Base-by-base conservation (phyloP, 441 rosid genomes). In the Metrosideros polymorpha region DNA sequence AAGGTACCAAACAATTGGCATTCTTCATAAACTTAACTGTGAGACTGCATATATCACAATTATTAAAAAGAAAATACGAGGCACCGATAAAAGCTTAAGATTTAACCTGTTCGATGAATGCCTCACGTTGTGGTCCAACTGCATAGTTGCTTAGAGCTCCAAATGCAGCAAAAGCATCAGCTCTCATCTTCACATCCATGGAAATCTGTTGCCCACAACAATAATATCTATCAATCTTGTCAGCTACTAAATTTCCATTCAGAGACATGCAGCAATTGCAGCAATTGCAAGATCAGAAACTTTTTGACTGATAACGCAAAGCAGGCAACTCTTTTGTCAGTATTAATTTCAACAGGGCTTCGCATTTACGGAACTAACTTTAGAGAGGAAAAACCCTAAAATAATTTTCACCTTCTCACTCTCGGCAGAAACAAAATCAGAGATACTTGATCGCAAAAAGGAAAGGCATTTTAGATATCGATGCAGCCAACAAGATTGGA, bases 51-150 rank as follows among this genome's bases (percentile, higher is more conserved):
- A 66, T 66, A 66, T 19, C 79, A 22, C 15, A 14, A 42, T 53
- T 55, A 84, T 66, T 52, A 7, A 17, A 84, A 17, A 14, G 47
- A 27, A 15, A 56, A 49, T 49, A 49, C 12, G n/a, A 61, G 29
- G 59, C 75, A 57, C 66, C 79, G 9, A 35, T 35, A 66, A 66
- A 59, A 22, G 76, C 25, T 63, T 24, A 35, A 66, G 79, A 63
- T 19, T 35, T 35, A 61, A 96, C 99, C 99, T 96, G 99, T 91
- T 98, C 99, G 77, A 96, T 92, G 90, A 98, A 98, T 84, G 94
- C 92, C 86, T 96, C 98, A 27, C 66, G 94, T 55, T 94, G 96
- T 85, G 92, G 92, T 88, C 94, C 96, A 90, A 82, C 91, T 86
- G 94, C 99, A 86, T 91, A 98, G 87, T 92, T 93, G 92, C 98